A percentile compares a stretch with the other conserved stretches of the same genome.
phyloP scores from a whole-genome alignment of 495 filamentous ascomycete species.

The Talaromyces adpressus region DNA sequence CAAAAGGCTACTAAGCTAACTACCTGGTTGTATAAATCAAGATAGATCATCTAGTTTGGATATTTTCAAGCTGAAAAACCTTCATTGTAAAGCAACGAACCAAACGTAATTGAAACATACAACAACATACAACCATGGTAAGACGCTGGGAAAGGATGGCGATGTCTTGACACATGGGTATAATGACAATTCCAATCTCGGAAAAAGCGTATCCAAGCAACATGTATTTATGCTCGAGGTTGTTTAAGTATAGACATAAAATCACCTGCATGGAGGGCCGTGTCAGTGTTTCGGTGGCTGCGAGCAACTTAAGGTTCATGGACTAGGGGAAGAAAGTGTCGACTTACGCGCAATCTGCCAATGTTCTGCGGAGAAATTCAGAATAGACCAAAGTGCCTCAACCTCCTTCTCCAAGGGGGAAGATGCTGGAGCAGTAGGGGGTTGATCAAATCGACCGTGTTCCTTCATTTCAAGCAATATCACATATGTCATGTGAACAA shows the following conservation, averaged over 20 bases:
- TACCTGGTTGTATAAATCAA: too few relatives aligned
- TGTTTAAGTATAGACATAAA: not conserved
- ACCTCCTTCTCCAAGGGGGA: not conserved
- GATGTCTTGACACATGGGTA: not conserved
- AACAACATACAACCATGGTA: not conserved
- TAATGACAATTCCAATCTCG: not conserved
- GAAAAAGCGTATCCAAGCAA: not conserved
- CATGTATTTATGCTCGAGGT: not conserved
- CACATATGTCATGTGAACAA: conserved; percentile 4
- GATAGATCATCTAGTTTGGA: too few relatives aligned
- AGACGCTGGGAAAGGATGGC: not conserved
- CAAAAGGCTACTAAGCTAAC: too few relatives aligned
- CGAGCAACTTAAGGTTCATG: not conserved
- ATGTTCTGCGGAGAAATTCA: not conserved
- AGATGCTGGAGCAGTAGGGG: not conserved
- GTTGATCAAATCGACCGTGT: not conserved
- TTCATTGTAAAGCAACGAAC: not conserved
- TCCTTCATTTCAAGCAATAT: conserved; percentile 1
- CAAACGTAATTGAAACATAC: not conserved
- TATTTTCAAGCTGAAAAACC: too few relatives aligned
- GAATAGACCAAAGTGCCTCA: not conserved
- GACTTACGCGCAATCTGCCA: conserved; percentile 5
- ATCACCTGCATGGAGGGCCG: not conserved
- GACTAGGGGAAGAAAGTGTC: not conserved
- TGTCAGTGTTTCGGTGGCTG: not conserved